Base-by-base conservation (phyloP, 2,329 filamentous ascomycete species). In the Fusarium xyrophilum region DNA sequence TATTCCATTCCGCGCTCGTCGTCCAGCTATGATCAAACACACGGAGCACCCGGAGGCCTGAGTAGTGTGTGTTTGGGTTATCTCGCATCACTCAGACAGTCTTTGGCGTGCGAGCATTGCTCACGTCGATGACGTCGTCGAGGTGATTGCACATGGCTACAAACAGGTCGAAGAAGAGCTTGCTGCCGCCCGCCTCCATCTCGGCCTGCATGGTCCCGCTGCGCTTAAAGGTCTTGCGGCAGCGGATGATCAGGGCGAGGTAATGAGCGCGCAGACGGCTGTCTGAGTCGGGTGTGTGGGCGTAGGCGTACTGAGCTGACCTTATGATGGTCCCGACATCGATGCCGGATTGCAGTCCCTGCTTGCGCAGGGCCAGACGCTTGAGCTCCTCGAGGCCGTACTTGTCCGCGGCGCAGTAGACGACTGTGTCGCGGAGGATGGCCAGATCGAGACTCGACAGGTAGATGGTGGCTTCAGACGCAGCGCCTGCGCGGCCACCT, bases 121-220 rank as follows among this genome's bases (percentile, higher is more conserved):
- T 91, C 81, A 93, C 89, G 79, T 96, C 93, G 82, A 93, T 91
- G 82, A 97, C 89, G 82, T 97, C 94, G 87, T 97, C 94, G 77
- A 97, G 91, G 84, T 97, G 94, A 83, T 97, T 97, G 86, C 93
- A 97, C 91, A 97, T 92, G 76, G 94, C 94, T 79, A 97, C 94
- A 81, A 97, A 98, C 81, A 98, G 85, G 86, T 97, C 94, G 84
- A 98, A 98, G 87, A 96, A 97, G 83, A 97, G 86, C 86, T 94
- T 94, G 82, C 88, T 86, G 76, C 83, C 93, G 80, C 94, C 93
- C 81, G 89, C 89, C 85, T 97, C 93, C 94, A 98, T 97, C 85
- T 97, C 94, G 84, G 92, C 91, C 87, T 97, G 94, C 93, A 97
- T 97, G 81, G 94, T 97, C 82, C 94, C 94, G 84, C 93, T 97